Evolutionary conservation across 306 rosid genomes (phyloP).

Genomic region (barrel medic (Medicago truncatula)): DNA sequence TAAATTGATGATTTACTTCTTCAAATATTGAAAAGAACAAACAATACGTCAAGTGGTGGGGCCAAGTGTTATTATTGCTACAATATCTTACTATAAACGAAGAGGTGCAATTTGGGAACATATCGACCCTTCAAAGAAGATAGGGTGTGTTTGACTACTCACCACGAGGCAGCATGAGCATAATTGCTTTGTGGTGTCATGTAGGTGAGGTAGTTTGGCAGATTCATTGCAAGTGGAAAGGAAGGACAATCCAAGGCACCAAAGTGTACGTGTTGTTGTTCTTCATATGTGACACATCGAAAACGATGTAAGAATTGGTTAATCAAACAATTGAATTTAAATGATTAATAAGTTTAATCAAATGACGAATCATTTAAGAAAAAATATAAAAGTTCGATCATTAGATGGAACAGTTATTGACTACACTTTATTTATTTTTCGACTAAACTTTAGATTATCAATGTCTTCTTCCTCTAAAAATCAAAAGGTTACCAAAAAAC

Average conservation of each 20-base stretch:
- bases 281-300: slow-evolving; percentile 4
- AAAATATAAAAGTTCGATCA: too few species aligned
- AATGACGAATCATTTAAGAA: too few species aligned
- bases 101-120: slow-evolving; percentile 43
- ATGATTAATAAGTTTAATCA: too few species aligned
- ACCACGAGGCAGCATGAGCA: slow-evolving; percentile 2
- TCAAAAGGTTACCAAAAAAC: too few species aligned
- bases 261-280: slow-evolving; percentile 17
- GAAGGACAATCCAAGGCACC: slow-evolving; percentile 34
- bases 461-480: too few species aligned
- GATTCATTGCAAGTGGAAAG: slow-evolving; percentile 47
- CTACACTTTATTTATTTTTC: too few species aligned
- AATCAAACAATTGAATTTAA: neutral
- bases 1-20: too few species aligned
- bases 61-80: neutral
- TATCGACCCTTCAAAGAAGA: slow-evolving; percentile 32
- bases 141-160: slow-evolving; percentile 34
- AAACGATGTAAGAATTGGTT: slow-evolving; percentile 9
- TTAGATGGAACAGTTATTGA: too few species aligned
- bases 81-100: neutral
- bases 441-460: too few species aligned
- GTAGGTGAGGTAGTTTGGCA: slow-evolving; percentile 41
- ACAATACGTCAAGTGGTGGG: neutral
- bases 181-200: slow-evolving; percentile 32
- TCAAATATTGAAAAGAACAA: neutral